Evolutionary conservation across 495 filamentous ascomycete genomes (phyloP), one percentile per base, ranked within the genome.

Genomic region (Bombardia bombarda): DNA sequence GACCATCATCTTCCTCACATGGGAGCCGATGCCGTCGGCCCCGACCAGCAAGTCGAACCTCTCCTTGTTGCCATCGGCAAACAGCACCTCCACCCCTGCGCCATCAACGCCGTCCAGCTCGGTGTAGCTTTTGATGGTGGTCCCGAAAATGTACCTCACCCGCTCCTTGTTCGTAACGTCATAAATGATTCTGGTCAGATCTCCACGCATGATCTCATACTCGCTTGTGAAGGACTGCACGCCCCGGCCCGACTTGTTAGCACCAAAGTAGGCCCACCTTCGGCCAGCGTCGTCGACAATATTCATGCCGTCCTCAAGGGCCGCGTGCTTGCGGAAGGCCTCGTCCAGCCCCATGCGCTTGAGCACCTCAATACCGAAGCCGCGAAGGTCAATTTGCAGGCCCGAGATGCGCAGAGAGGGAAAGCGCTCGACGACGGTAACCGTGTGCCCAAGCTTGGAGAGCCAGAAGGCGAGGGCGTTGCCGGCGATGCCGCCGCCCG

Each of bases 141-240:
- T 55, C 16, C 64, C 66, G 46, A 76, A 78, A 8, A 71, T 31
- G 32, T 74, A 73, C 16, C 56, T 49, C 43, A 75, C 58, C 12
- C 59, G 59, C 10, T 22, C 14, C 37, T 63, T 30, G 40, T 70
- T 67, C 8, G 66, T 73, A 22, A 60, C 42, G 18, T 72, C 61
- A 43, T 68, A 67, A 2, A 77, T 42, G 17, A 80, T 65, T 14
- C 57, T 28, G 7, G 61, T 63, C 20, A 82, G 42, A 42, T 77
- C 68, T 2, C 72, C 75, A 3, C 78, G 54, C 47, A 77, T 63
- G 30, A 81, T 73, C 55, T 80, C 78, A 42, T 60, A 79, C 52
- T 80, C 77, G 5, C 69, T 72, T 7, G 69, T 62, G 2, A 74
- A 55, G 26, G 52, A 57, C 57, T 77, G 71, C 30, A 48, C 49